phyloP scores from a whole-genome alignment of 768 basidiomycete species.

The Leccinum subgranulosum region DNA sequence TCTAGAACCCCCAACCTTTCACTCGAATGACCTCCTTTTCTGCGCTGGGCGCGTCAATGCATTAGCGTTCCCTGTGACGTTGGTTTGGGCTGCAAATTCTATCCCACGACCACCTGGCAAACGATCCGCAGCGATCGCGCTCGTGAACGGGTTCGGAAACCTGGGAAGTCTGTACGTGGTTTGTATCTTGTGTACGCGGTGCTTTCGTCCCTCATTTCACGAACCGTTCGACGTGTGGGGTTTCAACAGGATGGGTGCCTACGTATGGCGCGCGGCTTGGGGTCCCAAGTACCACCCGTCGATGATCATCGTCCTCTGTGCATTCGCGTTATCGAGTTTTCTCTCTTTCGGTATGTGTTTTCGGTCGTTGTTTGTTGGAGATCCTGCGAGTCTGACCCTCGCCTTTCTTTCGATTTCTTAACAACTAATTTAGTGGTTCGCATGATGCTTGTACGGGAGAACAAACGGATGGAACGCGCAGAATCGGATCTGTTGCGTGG shows the following conservation, averaged over 20 bases:
- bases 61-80: conserved; percentile 41
- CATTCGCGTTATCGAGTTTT: conserved; percentile 29
- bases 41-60: not conserved
- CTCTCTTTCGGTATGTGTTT: conserved; percentile 33
- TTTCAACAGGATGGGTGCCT: conserved; percentile 51
- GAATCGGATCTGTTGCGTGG: conserved; percentile 43
- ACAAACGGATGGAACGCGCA: conserved; percentile 46
- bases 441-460: conserved; percentile 45
- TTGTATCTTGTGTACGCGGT: not conserved
- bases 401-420: not conserved
- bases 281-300: conserved; percentile 60
- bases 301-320: conserved; percentile 47
- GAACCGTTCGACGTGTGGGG: not conserved
- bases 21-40: not conserved
- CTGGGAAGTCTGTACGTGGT: conserved; percentile 52
- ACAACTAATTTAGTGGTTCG: conserved; percentile 38
- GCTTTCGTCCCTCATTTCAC: too few relatives aligned
- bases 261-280: conserved; percentile 59
- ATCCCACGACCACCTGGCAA: conserved; percentile 56
- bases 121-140: conserved; percentile 52
- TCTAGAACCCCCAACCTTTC: not conserved
- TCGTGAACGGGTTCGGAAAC: conserved; percentile 61
- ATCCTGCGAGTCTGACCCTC: not conserved
- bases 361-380: not conserved
- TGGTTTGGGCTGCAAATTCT: conserved; percentile 62